A percentile compares a stretch with the other conserved stretches of the same genome.
phyloP scores from a whole-genome alignment of 768 basidiomycete genomes.

The Tephrocybe rancida region DNA sequence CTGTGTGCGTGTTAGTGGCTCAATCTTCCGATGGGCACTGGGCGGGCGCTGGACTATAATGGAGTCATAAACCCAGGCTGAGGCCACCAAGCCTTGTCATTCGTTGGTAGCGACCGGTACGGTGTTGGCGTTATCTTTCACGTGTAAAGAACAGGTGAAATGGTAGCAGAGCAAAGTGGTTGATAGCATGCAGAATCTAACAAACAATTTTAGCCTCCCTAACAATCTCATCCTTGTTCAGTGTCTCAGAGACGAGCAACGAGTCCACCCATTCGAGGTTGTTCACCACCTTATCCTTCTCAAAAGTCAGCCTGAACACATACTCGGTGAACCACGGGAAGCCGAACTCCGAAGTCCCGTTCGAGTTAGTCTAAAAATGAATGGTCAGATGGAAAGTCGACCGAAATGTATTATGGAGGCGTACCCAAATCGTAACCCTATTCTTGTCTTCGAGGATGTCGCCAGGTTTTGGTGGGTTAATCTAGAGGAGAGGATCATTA shows the following conservation, averaged over 20 bases:
- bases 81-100: no score
- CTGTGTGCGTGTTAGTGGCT: no score
- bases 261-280: conserved; percentile 7
- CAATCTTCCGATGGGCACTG: no score
- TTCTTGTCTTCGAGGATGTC: conserved; percentile 1
- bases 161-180: no score
- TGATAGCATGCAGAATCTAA: no score
- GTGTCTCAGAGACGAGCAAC: neutral
- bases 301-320: conserved; percentile 5
- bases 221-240: conserved; percentile 1
- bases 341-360: conserved; percentile 6
- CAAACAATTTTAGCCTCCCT: neutral
- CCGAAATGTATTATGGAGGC: neutral
- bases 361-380: conserved; percentile 4
- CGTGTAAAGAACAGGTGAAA: no score
- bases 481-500: neutral
- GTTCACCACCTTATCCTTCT: conserved; percentile 4
- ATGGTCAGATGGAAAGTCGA: neutral
- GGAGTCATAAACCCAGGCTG: no score
- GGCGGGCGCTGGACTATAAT: no score
- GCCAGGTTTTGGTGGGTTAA: neutral
- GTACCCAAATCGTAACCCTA: conserved; percentile 3
- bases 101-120: no score
- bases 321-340: conserved; percentile 9
- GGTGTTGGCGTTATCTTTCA: no score